Evolutionary conservation across 257 asterid genomes (phyloP), one percentile per base, ranked within the genome.

Genomic region (Nemophila menziesii): DNA sequence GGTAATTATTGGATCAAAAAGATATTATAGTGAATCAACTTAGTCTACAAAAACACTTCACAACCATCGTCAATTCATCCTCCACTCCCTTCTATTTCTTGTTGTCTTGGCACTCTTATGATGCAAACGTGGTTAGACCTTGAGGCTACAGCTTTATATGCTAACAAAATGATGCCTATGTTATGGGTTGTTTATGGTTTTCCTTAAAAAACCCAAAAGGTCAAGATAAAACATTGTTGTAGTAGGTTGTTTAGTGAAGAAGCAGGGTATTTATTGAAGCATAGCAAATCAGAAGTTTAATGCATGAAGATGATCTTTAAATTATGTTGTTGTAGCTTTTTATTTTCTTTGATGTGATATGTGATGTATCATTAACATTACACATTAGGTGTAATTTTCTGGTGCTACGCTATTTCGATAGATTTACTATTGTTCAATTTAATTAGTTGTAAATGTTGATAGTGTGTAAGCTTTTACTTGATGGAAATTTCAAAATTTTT

Each of bases 61-160:
- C n/a, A n/a, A n/a, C n/a, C n/a, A n/a, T n/a, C n/a, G n/a, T n/a
- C n/a, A n/a, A n/a, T n/a, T n/a, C n/a, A n/a, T n/a, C n/a, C n/a
- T n/a, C n/a, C n/a, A n/a, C n/a, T n/a, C n/a, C n/a, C n/a, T n/a
- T n/a, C n/a, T n/a, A n/a, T n/a, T n/a, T n/a, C n/a, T n/a, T n/a
- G n/a, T n/a, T n/a, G n/a, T n/a, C n/a, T n/a, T n/a, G n/a, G n/a
- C n/a, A n/a, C n/a, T n/a, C n/a, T n/a, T n/a, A 80, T 34, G 95
- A 84, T 29, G 22, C 75, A n/a, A 62, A 49, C 71, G 33, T 44
- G 23, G 53, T 64, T 39, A 68, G 75, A 67, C 72, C 86, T 58
- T 86, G 63, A 70, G 48, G 52, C 38, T 48, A 58, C 67, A 58
- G 72, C 70, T 42, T 36, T 62, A 15, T 39, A 39, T 45, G 71